Evolutionary conservation across 2,329 filamentous ascomycete species (phyloP), one percentile per base, ranked within the genome.

Genomic region (Fusarium sp.): DNA sequence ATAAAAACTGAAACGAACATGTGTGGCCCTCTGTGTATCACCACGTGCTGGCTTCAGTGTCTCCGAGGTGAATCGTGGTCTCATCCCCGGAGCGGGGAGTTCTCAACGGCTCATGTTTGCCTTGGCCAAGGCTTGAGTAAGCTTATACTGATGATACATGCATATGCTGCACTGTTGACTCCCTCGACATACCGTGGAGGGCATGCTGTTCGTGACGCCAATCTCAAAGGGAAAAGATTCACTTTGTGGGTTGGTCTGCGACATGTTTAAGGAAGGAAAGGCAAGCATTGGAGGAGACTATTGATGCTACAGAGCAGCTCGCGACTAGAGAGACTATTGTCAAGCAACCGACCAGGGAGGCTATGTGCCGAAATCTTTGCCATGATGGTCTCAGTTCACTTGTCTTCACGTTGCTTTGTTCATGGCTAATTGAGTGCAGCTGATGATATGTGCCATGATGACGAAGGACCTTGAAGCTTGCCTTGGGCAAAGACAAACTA

Each of bases 71-170:
- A 77, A 72, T 56, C 76, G 79, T 32, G 78, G 79, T 32, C 73
- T 80, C 27, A 80, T 82, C 54, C 80, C 78, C 16, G 78, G 78
- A 25, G 78, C 76, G n/a, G 80, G 80, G 40, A 78, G 80, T 27
- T 79, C 77, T 8, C 78, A 80, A 63, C 75, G 80, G 40, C 72
- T 81, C 47, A 78, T 78, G 9, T 76, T 73, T 50, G 76, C 78
- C 43, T 62, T 80, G 41, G 77, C 76, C 63, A 81, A 81, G 68
- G 79, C 75, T 72, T 76, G 74, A 65, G 78, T 79, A 65, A 65
- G 79, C 60, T 64, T 14, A 42, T 7, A 30, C 45, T 37, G 21
- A 20, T 16, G 34, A 25, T 28, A 41, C 14, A 41, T 41, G 23
- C 47, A 41, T 21, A 25, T 27, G 27, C 34, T n/a, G 23, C 41